Conservation (phyloP, 768 basidiomycete genomes). For the Suillus luteus region DNA sequence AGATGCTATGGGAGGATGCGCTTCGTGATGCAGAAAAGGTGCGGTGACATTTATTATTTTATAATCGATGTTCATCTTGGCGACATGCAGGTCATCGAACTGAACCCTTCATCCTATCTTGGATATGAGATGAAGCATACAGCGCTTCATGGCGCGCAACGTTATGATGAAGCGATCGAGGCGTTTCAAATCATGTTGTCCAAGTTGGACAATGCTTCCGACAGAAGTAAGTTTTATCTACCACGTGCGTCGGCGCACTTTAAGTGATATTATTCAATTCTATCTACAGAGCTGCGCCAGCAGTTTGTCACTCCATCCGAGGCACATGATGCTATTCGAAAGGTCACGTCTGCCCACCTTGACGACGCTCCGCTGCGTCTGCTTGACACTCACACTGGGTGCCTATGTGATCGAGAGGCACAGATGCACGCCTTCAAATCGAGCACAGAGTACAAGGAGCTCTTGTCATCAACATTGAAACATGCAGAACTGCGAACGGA, state of each 20-base stretch:
- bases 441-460: slow-evolving; percentile 6
- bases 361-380: not conserved
- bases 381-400: not conserved
- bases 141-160: not conserved
- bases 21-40: not conserved
- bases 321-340: not conserved
- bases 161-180: not conserved
- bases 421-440: not conserved
- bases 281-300: not conserved
- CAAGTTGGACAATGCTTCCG: not conserved
- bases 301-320: not conserved
- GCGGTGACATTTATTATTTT: not conserved
- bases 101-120: slow-evolving; percentile 1
- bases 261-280: not conserved
- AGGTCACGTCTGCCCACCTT: not conserved
- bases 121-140: not conserved
- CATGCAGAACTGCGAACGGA: not conserved
- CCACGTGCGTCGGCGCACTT: not conserved
- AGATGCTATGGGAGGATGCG: slow-evolving; percentile 1
- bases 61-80: not conserved
- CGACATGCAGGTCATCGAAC: not conserved
- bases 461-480: not conserved
- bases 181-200: not conserved
- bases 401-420: not conserved
- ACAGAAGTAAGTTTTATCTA: not conserved